Conservation (phyloP, 805 yeast species). For the Schwanniomyces sp. region DNA sequence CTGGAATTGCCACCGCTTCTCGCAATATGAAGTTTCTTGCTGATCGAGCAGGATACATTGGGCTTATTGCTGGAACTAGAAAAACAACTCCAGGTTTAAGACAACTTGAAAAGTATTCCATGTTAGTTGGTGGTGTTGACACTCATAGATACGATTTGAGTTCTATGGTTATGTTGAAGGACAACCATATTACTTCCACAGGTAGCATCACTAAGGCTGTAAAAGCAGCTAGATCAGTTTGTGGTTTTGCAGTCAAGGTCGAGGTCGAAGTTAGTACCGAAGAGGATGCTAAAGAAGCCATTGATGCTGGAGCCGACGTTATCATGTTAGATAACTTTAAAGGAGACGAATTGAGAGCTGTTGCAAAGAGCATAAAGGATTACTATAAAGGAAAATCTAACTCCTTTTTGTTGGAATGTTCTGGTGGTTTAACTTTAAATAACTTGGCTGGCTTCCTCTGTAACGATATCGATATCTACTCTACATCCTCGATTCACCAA, state of each 20-base stretch:
- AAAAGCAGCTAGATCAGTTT: constrained; percentile 67
- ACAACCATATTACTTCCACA: constrained; percentile 89
- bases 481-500: constrained; percentile 90
- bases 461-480: constrained; percentile 82
- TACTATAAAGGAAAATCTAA: constrained; percentile 50
- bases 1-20: constrained; percentile 86
- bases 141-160: constrained; percentile 89
- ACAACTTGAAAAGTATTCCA: constrained; percentile 84
- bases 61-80: constrained; percentile 92
- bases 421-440: constrained; percentile 80
- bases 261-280: constrained; percentile 91
- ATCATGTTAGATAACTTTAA: constrained; percentile 90
- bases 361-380: constrained; percentile 61
- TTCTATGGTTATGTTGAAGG: constrained; percentile 95
- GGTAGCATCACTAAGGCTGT: constrained; percentile 91
- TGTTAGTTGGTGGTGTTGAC: constrained; percentile 95
- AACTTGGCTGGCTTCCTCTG: constrained; percentile 68
- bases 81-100: constrained; percentile 97
- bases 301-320: constrained; percentile 92
- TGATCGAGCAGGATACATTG: constrained; percentile 65
- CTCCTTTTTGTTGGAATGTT: constrained; percentile 76
- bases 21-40: constrained; percentile 59
- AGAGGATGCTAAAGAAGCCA: constrained; percentile 88
- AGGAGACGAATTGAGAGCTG: constrained; percentile 61
- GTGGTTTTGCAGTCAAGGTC: constrained; percentile 86